Conservation (phyloP, 768 basidiomycete genomes). For the Hemileccinum impolitum region DNA sequence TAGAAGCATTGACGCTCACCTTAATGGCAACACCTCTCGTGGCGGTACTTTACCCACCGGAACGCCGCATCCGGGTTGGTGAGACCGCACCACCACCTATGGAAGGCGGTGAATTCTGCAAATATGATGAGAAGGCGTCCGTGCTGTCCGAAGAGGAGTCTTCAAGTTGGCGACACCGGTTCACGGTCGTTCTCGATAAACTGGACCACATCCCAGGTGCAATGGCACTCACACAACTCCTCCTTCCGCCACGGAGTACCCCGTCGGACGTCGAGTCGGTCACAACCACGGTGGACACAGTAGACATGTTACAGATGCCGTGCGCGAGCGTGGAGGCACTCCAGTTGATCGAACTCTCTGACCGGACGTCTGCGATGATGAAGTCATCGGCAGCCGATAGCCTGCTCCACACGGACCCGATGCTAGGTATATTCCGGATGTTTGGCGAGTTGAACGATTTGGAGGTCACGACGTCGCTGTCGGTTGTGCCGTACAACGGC, state of each 20-base stretch:
- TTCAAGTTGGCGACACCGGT: constrained; percentile 46
- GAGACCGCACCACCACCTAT: background rate
- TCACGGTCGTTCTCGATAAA: constrained; percentile 86
- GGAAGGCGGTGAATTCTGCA: constrained; percentile 32
- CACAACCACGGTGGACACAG: background rate
- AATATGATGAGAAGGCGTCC: constrained; percentile 7
- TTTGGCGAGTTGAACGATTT: constrained; percentile 72
- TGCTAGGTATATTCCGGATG: constrained; percentile 70
- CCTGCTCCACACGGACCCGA: constrained; percentile 65
- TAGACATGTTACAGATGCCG: constrained; percentile 10
- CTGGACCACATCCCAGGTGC: constrained; percentile 84
- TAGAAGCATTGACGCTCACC: constrained; percentile 77
- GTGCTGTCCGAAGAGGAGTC: constrained; percentile 12
- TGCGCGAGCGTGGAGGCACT: constrained; percentile 62
- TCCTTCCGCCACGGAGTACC: constrained; percentile 42
- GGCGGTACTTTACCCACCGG: constrained; percentile 62
- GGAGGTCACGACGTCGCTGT: constrained; percentile 57
- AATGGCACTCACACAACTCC: constrained; percentile 86
- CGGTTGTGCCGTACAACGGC: constrained; percentile 78
- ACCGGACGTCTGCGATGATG: constrained; percentile 63
- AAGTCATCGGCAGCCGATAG: constrained; percentile 62
- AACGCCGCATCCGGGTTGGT: constrained; percentile 48
- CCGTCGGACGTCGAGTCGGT: constrained; percentile 2
- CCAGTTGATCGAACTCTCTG: constrained; percentile 81
- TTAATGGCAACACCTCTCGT: constrained; percentile 84